Percentiles rank a stretch among this genome's conserved stretches.
Conservation (phyloP, 2,329 filamentous ascomycete genomes). For the Amesomyces nigricolor region DNA sequence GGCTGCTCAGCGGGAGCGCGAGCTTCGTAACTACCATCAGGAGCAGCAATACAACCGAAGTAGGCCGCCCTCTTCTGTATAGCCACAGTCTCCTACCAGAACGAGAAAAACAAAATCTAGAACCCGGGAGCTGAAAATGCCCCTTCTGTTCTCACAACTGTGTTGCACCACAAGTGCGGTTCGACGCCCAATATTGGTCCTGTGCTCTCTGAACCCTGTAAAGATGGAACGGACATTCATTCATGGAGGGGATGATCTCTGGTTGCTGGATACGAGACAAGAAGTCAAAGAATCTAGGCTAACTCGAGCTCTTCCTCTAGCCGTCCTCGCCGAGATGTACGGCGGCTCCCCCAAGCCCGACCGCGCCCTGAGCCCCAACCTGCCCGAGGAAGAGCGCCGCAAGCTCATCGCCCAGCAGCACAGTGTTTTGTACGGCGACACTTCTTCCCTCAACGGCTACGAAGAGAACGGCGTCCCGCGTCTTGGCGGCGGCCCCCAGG, state of each 20-base stretch:
- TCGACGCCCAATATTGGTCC: conserved; percentile 23
- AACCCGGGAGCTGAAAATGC: conserved; percentile 26
- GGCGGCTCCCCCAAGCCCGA: conserved; percentile 63
- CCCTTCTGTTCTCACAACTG: conserved; percentile 27
- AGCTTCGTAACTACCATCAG: conserved; percentile 99
- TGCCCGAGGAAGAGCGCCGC: conserved; percentile 94
- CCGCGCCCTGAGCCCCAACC: conserved; percentile 73
- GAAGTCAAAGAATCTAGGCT: conserved; percentile 24
- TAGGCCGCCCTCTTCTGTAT: conserved; percentile 77
- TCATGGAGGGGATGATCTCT: conserved; percentile 5
- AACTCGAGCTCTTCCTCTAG: conserved; percentile 38
- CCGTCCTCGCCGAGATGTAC: conserved; percentile 44
- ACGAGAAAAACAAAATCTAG: conserved; percentile 33
- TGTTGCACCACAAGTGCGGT: conserved; percentile 31
- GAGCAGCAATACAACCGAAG: conserved; percentile 99
- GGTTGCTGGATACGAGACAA: conserved; percentile 9
- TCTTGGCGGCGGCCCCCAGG: conserved; percentile 51
- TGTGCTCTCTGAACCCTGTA: conserved; percentile 27
- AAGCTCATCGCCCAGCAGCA: conserved; percentile 95
- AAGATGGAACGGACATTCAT: conserved; percentile 22
- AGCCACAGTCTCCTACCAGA: conserved; percentile 48
- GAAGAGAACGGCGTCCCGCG: conserved; percentile 65
- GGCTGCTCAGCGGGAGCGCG: conserved; percentile 97
- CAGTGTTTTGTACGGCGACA: conserved; percentile 84
- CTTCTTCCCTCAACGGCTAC: conserved; percentile 61